Conservation (phyloP, 1,284 basidiomycete species). For the Peniophora sp. region DNA sequence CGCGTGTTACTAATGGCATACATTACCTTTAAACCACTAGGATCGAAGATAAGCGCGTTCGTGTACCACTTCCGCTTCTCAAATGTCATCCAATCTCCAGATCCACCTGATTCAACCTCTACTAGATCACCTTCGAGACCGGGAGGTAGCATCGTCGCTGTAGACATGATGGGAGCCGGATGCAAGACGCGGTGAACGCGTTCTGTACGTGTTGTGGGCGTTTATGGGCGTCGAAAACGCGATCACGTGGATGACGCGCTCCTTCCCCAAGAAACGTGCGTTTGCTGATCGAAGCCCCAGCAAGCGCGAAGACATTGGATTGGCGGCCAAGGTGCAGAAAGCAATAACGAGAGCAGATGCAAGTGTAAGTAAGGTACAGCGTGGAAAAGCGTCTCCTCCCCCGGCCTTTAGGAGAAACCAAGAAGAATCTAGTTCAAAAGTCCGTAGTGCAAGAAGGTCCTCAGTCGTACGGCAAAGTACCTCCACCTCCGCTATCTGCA, state of each 20-base stretch:
- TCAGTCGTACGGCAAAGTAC: too few relatives aligned
- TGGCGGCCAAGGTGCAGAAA: too few relatives aligned
- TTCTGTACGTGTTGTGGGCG: background rate
- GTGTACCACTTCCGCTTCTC: slow-evolving; percentile 42
- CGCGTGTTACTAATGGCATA: background rate
- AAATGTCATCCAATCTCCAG: slow-evolving; percentile 31
- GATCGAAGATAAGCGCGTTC: slow-evolving; percentile 45
- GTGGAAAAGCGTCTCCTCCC: too few relatives aligned
- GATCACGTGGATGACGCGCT: background rate
- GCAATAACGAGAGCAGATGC: too few relatives aligned
- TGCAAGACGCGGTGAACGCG: background rate
- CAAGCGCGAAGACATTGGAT: too few relatives aligned
- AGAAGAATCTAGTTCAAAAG: too few relatives aligned
- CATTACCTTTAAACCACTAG: slow-evolving; percentile 19
- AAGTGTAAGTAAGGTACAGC: too few relatives aligned
- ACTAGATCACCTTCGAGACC: slow-evolving; percentile 26
- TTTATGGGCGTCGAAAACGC: background rate
- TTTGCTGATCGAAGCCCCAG: too few relatives aligned
- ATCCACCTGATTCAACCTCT: slow-evolving; percentile 27
- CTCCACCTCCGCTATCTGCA: too few relatives aligned
- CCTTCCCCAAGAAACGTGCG: too few relatives aligned
- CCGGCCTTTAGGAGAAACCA: too few relatives aligned
- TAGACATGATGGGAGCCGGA: background rate
- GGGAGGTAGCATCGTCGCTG: slow-evolving; percentile 20
- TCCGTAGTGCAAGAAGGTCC: too few relatives aligned